Base-by-base conservation (phyloP, 2,329 filamentous ascomycete species). In the Monosporascus sp. region DNA sequence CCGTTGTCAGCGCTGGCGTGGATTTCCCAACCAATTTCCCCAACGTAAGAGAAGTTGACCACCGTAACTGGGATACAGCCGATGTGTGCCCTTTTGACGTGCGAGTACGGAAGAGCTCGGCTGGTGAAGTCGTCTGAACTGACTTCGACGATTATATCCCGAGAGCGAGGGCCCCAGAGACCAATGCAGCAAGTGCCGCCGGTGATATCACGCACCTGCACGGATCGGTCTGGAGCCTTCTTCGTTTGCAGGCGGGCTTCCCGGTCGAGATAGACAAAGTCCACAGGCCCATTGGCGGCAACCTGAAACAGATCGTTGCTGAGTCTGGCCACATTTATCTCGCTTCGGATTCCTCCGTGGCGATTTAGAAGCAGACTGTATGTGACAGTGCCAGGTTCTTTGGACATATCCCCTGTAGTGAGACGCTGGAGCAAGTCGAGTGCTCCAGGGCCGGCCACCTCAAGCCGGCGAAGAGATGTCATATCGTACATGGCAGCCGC, bases 401-500 rank as follows among this genome's bases (percentile, higher is more conserved):
- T 74, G 3, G 72, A 68, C 14, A 85, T 68, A 38, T 81, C 70
- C 31, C 73, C 72, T 0, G 79, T 81, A 1, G 76, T 76, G 50
- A 85, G 62, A 2, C 76, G 70, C 54, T 84, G 77, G 5, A 86
- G 69, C 4, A 86, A 61, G n/a, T 75, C 65, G 0, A 76, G 69
- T 2, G 81, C 78, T 0, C 82, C 82, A 0, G 82, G 79, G 0
- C 83, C 84, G 1, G 74, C 75, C 0, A 86, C 70, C 53, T 85
- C 79, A 3, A 86, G 71, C 1, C 82, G 74, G 22, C 81, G 76
- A 37, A 84, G 74, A 0, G 82, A 77, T 1, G 81, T 85, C 74
- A 86, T 77, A 58, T 86, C 83, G 60, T 80, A 86, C 74, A 86
- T 74, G 7, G 80, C 83, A 2, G 78, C 82, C 0, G 80, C 78